phyloP scores from a whole-genome alignment of 2,329 filamentous ascomycete species.

The Clarireedia sp. region DNA sequence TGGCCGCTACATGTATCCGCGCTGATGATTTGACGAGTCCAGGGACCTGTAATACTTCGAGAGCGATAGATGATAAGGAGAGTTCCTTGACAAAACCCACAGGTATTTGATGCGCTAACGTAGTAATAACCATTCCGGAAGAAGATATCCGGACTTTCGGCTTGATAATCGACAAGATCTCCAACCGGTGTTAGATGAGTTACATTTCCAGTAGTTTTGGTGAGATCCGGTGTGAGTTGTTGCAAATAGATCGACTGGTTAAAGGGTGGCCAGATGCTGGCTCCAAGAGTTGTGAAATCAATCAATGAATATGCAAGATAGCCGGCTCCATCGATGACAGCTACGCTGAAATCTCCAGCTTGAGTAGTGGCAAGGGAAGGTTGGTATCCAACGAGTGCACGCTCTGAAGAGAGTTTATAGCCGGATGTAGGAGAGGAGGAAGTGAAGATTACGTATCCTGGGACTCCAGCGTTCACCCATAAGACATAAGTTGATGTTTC shows the following conservation, averaged over 20 bases:
- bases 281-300: slow-evolving; percentile 18
- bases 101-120: slow-evolving; percentile 21
- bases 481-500: background rate
- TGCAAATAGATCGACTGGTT: slow-evolving; percentile 20
- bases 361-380: background rate
- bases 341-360: background rate
- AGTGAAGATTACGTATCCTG: background rate
- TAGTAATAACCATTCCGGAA: slow-evolving; percentile 21
- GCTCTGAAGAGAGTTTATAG: background rate
- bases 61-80: slow-evolving; percentile 19
- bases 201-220: slow-evolving; percentile 17
- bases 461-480: background rate
- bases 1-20: slow-evolving; percentile 22
- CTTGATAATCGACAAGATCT: slow-evolving; percentile 20
- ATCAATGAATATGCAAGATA: slow-evolving; percentile 20
- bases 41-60: slow-evolving; percentile 15
- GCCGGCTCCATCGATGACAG: slow-evolving; percentile 16
- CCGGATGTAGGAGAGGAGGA: background rate
- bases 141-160: slow-evolving; percentile 22
- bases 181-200: background rate
- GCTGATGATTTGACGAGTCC: slow-evolving; percentile 21
- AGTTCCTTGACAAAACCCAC: slow-evolving; percentile 22
- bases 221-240: slow-evolving; percentile 16
- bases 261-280: slow-evolving; percentile 23
- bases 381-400: background rate